phyloP scores from a whole-genome alignment of 805 yeast genomes.

The Candida chauliodis region DNA sequence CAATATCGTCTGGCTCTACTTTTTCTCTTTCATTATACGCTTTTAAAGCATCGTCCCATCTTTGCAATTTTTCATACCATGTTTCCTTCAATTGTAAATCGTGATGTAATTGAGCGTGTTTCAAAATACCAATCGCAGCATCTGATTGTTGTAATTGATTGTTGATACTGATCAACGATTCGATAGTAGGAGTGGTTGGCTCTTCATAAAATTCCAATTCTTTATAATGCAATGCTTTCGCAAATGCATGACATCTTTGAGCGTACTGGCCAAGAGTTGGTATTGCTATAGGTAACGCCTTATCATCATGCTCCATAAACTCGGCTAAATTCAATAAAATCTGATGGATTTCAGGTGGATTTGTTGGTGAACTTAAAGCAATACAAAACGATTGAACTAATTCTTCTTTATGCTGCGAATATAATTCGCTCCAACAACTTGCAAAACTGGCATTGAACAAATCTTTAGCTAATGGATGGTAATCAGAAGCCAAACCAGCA shows the following conservation, averaged over 20 bases:
- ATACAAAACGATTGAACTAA: constrained; percentile 79
- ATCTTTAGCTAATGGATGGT: constrained; percentile 84
- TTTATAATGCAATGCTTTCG: constrained; percentile 93
- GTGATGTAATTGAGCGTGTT: constrained; percentile 90
- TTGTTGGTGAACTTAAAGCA: constrained; percentile 85
- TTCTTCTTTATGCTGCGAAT: constrained; percentile 86
- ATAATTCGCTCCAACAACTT: constrained; percentile 91
- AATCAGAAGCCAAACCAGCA: constrained; percentile 80
- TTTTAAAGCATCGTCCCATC: constrained; percentile 96
- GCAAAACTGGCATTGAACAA: constrained; percentile 92
- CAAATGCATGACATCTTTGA: constrained; percentile 94
- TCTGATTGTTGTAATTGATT: constrained; percentile 95
- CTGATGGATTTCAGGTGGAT: constrained; percentile 94
- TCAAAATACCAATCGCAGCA: constrained; percentile 95
- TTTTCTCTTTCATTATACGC: constrained; percentile 82
- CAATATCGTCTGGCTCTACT: constrained; percentile 66
- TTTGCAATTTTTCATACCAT: constrained; percentile 93
- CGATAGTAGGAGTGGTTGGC: constrained; percentile 88
- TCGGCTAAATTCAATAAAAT: constrained; percentile 86
- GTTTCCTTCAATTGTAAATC: constrained; percentile 90
- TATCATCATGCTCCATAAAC: constrained; percentile 96
- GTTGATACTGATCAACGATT: constrained; percentile 85
- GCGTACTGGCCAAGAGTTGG: constrained; percentile 89
- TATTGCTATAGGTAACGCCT: constrained; percentile 87
- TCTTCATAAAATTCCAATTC: constrained; percentile 93